Evolutionary conservation across 805 yeast genomes (phyloP), one percentile per base, ranked within the genome.

Genomic region (Candida maris): DNA sequence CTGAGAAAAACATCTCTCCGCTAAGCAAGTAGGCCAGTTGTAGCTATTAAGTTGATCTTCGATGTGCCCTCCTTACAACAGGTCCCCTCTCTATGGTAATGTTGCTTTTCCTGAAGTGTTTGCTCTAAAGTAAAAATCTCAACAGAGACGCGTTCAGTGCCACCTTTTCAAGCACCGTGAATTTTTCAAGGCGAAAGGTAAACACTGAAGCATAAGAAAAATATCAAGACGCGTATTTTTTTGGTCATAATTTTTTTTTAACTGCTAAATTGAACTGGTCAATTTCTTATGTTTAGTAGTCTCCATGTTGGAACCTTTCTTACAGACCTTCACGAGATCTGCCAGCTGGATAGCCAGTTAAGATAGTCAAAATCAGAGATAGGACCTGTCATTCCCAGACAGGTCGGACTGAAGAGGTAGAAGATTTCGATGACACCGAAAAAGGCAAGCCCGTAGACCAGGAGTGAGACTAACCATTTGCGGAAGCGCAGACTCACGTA

Each of bases 321-420:
- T n/a, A n/a, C n/a, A n/a, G n/a, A n/a, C 24, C 9, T n/a, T 20
- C 32, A 17, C 4, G 38, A 33, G 15, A 46, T 44, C 8, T 35
- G 25, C 51, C 53, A 46, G 13, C 31, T 28, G 1, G 32, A 48
- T 21, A 74, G 54, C 78, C 77, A 72, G 43, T 72, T 62, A 53
- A 77, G 51, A 49, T 75, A 62, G 20, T 48, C 48, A 45, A 57
- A 77, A 4, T 67, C 45, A 1, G 45, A 38, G 5, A 63, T 48
- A 22, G 69, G 64, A 7, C 80, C 79, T 7, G 48, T 61, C 82
- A 85, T 75, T 37, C 94, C 94, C 42, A 78, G 72, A 21, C 85
- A 69, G 13, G 82, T 61, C 43, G 79, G 81, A 44, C 77, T 67
- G 46, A 77, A 79, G 47, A 74, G 63, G 69, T 75, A 71, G 67